phyloP scores from a whole-genome alignment of 495 filamentous ascomycete species.

The Aspergillus wentii region DNA sequence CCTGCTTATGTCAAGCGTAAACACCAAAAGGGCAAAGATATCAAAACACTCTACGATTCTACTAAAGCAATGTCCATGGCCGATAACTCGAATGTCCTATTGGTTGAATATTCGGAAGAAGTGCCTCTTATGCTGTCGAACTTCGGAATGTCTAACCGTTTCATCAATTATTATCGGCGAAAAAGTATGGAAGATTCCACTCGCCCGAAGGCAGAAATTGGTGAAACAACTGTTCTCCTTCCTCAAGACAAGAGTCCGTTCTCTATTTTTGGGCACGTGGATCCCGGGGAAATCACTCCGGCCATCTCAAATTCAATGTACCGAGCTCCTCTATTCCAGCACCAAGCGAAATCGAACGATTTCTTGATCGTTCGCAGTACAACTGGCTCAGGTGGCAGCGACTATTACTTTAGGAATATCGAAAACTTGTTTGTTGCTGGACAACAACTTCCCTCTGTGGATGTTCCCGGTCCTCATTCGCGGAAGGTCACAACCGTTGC shows the following conservation, averaged over 20 bases:
- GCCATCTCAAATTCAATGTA: slow-evolving; percentile 95
- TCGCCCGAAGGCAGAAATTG: slow-evolving; percentile 71
- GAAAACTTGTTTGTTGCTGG: slow-evolving; percentile 87
- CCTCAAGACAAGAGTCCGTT: slow-evolving; percentile 95
- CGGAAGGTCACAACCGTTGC: slow-evolving; percentile 89
- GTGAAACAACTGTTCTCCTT: slow-evolving; percentile 79
- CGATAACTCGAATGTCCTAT: slow-evolving; percentile 79
- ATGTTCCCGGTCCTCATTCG: slow-evolving; percentile 89
- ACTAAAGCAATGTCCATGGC: slow-evolving; percentile 75
- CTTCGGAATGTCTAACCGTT: slow-evolving; percentile 91
- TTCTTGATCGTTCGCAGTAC: slow-evolving; percentile 81
- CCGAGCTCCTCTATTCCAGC: slow-evolving; percentile 86
- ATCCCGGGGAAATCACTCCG: slow-evolving; percentile 81
- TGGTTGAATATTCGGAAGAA: slow-evolving; percentile 96
- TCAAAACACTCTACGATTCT: slow-evolving; percentile 66
- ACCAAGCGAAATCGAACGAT: slow-evolving; percentile 71
- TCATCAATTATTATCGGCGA: slow-evolving; percentile 94
- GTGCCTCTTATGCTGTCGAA: slow-evolving; percentile 87
- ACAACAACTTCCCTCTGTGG: slow-evolving; percentile 84
- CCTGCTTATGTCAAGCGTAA: slow-evolving; percentile 60
- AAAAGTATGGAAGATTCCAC: slow-evolving; percentile 74
- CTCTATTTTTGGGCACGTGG: slow-evolving; percentile 87
- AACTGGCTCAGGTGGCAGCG: slow-evolving; percentile 66
- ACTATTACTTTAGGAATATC: slow-evolving; percentile 79
- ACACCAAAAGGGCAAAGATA: slow-evolving; percentile 66